These are phyloP conservation scores for Alternaria novae-zelandiae DNA, from an alignment of 2,329 filamentous ascomycete species.

Conservation along the genomic window DNA sequence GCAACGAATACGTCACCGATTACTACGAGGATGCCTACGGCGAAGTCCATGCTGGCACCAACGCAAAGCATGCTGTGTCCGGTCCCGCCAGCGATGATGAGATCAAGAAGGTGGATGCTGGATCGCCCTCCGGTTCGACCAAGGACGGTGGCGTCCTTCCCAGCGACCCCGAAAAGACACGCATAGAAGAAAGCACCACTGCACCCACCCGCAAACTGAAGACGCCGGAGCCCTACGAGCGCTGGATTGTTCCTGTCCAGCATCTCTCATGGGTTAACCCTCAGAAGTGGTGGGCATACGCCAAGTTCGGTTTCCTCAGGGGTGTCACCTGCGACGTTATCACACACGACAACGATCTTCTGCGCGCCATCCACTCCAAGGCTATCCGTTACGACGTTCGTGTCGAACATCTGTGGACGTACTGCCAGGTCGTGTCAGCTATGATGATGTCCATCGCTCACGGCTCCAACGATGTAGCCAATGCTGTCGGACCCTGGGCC, in stretches of 20 bases:
- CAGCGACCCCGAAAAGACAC: conserved; percentile 11
- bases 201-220: conserved; percentile 27
- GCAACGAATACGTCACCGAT: conserved; percentile 47
- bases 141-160: neutral
- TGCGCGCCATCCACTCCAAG: conserved; percentile 50
- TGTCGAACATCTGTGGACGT: conserved; percentile 58
- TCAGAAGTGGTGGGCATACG: conserved; percentile 45
- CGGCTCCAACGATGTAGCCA: conserved; percentile 71
- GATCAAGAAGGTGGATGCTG: conserved; percentile 7
- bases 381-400: conserved; percentile 55
- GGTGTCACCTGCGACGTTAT: conserved; percentile 53
- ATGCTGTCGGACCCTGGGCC: conserved; percentile 62
- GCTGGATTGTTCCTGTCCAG: conserved; percentile 45
- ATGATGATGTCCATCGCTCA: conserved; percentile 77
- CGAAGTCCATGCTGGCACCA: conserved; percentile 25
- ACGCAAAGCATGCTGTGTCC: conserved; percentile 7
- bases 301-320: conserved; percentile 54
- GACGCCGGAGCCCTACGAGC: conserved; percentile 39
- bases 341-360: conserved; percentile 48
- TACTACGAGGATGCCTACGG: conserved; percentile 49
- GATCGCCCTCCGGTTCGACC: neutral
- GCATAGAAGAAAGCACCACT: conserved; percentile 6
- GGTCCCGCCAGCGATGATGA: conserved; percentile 11
- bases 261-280: conserved; percentile 41
- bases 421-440: conserved; percentile 56